A percentile compares a stretch with the other conserved stretches of the same genome.
phyloP scores from a whole-genome alignment of 2,329 filamentous ascomycete species.

The Lasiodiplodia gonubiensis region DNA sequence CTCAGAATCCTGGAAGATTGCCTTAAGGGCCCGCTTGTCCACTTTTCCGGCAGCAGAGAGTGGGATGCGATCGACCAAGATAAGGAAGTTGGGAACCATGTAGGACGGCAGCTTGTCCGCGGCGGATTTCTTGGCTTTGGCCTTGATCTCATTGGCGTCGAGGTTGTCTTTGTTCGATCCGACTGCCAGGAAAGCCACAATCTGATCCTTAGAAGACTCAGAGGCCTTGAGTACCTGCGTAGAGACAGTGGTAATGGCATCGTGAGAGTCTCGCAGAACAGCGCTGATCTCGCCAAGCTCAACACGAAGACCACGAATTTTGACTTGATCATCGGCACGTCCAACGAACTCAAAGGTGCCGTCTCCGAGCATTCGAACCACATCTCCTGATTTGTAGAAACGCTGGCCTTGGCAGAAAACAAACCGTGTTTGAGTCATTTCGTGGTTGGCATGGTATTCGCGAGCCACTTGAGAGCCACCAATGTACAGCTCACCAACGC shows the following conservation, averaged over 20 bases:
- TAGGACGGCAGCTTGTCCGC: conserved; percentile 41
- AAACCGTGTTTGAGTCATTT: conserved; percentile 42
- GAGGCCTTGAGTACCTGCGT: conserved; percentile 43
- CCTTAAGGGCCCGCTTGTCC: conserved; percentile 43
- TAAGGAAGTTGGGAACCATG: conserved; percentile 46
- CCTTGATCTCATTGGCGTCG: conserved; percentile 32
- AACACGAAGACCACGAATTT: conserved; percentile 46
- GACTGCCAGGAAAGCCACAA: conserved; percentile 43
- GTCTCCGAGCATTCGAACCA: conserved; percentile 45
- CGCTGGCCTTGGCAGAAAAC: conserved; percentile 39
- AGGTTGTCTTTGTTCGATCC: conserved; percentile 25
- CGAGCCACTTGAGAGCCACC: conserved; percentile 54
- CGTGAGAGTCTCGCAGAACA: conserved; percentile 36
- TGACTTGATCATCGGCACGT: conserved; percentile 48
- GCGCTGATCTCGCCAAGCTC: conserved; percentile 48
- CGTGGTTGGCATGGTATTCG: conserved; percentile 49
- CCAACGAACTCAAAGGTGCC: conserved; percentile 49
- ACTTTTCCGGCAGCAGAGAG: conserved; percentile 49
- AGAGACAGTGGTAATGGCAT: conserved; percentile 35
- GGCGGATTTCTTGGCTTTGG: conserved; percentile 33
- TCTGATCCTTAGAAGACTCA: conserved; percentile 39
- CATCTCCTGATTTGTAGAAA: conserved; percentile 47
- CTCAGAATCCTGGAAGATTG: conserved; percentile 38
- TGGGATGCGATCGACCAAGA: conserved; percentile 43
- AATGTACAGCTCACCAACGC: conserved; percentile 54